Percentiles rank a stretch among this genome's conserved stretches.
Conservation (phyloP, 495 filamentous ascomycete species). For the Articulospora tetracladia region DNA sequence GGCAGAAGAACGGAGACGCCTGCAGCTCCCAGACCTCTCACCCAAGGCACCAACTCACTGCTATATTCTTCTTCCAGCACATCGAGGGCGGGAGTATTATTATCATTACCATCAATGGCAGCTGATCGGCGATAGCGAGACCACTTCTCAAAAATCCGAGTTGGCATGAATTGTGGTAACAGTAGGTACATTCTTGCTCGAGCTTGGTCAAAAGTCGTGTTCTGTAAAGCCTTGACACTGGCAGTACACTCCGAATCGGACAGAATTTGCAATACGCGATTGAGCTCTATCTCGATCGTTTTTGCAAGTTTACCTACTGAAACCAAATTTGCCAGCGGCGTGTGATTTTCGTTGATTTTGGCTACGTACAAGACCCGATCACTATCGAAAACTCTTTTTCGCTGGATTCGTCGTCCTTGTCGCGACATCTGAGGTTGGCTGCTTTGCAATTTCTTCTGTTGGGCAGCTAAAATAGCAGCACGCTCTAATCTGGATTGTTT, state of each 20-base stretch:
- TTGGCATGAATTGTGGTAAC: background rate
- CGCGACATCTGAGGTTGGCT: no score
- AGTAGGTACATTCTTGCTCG: background rate
- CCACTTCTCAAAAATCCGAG: background rate
- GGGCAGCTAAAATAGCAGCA: no score
- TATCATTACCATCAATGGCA: no score
- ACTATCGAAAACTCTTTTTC: no score
- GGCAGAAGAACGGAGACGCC: background rate
- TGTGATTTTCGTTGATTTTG: no score
- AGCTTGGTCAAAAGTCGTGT: background rate
- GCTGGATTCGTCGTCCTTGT: no score
- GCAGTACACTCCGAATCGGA: background rate
- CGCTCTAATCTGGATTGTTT: no score
- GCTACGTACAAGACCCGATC: no score
- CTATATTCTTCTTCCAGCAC: background rate
- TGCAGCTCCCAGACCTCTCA: background rate
- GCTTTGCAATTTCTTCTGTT: no score
- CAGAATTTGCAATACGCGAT: background rate
- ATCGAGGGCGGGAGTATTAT: background rate
- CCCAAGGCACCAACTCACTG: background rate
- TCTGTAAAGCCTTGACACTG: background rate
- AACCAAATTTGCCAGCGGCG: no score
- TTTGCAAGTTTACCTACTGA: no score
- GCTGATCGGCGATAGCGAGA: no score
- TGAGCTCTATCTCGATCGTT: background rate